Percentiles rank a stretch among this genome's conserved stretches.
These are phyloP conservation scores for Calycina herbarum DNA, from an alignment of 2,329 filamentous ascomycete genomes.

Conservation along the genomic window DNA sequence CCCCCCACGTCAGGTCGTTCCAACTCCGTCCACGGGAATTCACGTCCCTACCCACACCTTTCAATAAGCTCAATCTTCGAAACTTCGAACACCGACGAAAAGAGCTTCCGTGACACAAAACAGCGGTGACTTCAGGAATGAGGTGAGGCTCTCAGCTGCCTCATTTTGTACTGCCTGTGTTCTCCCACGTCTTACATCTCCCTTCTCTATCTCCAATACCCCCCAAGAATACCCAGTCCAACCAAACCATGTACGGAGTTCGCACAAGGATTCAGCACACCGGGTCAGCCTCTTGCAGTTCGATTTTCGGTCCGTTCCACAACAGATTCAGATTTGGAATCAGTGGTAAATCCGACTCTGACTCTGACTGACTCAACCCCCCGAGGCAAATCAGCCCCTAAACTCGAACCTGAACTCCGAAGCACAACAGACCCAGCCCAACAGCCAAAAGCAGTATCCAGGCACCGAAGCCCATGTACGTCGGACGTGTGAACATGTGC, in stretches of 20 bases:
- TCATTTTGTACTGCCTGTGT: background rate
- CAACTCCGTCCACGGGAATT: too few relatives aligned
- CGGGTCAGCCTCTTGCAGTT: background rate
- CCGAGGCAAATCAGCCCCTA: too few relatives aligned
- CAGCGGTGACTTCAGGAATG: background rate
- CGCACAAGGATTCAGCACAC: background rate
- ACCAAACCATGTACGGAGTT: background rate
- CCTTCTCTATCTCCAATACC: too few relatives aligned
- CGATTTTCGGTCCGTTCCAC: background rate
- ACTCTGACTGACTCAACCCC: conserved; percentile 2
- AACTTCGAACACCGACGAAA: background rate
- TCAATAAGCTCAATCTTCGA: background rate
- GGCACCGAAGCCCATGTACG: background rate
- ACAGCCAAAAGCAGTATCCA: background rate
- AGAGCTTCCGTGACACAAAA: background rate
- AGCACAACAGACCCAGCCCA: background rate
- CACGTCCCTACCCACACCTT: too few relatives aligned
- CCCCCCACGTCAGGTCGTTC: too few relatives aligned
- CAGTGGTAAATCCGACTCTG: background rate
- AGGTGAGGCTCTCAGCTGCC: background rate
- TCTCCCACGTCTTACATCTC: background rate
- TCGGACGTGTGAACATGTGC: too few relatives aligned
- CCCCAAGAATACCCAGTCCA: too few relatives aligned
- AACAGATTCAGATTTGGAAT: background rate
- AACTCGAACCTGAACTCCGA: background rate